Evolutionary conservation across 2,329 filamentous ascomycete genomes (phyloP), one percentile per base, ranked within the genome.

Genomic region (Xenosphaeropsis pyriputrescens): DNA sequence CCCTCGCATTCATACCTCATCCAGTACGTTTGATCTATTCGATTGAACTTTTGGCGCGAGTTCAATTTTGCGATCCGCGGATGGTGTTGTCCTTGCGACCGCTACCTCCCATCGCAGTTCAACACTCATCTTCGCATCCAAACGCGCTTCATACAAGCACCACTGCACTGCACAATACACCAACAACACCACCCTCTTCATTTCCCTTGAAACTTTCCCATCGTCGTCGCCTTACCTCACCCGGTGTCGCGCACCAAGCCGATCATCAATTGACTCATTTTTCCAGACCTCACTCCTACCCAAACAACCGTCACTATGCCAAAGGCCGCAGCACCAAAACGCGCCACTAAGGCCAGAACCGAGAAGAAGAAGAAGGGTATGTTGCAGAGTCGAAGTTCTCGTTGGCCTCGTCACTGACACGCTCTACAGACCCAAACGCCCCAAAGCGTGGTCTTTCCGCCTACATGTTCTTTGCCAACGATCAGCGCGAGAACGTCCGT

Each of bases 381-480:
- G 65, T 13, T 38, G 33, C 11, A 2, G 2, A 26, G 32, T n/a
- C 14, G 30, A 18, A 17, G 22, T 13, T 11, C 26, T 6, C 31
- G 8, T 11, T 44, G 37, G 39, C 37, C 32, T 38, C 32, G 13
- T 29, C 40, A 18, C 43, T 46, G 36, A 45, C 18, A 15, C 15
- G 17, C 0, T 15, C 50, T 93, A 93, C 66, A 91, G 85, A 80
- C 69, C 53, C 73, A 58, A 95, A 95, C 67, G 89, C 88, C 43
- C 91, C 91, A 62, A 98, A 96, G 86, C 86, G 91, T 65, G 91
- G 89, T 70, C 85, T 98, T 36, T 96, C 91, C 38, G 91, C 91
- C 47, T 98, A 98, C 78, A 98, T 98, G 91, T 96, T 96, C 81
- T 98, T 96, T 62, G 91, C 91, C 76, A 96, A 96, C 59, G 91